Evolutionary conservation across 805 yeast species (phyloP).

Genomic region (Candida caryicola): DNA sequence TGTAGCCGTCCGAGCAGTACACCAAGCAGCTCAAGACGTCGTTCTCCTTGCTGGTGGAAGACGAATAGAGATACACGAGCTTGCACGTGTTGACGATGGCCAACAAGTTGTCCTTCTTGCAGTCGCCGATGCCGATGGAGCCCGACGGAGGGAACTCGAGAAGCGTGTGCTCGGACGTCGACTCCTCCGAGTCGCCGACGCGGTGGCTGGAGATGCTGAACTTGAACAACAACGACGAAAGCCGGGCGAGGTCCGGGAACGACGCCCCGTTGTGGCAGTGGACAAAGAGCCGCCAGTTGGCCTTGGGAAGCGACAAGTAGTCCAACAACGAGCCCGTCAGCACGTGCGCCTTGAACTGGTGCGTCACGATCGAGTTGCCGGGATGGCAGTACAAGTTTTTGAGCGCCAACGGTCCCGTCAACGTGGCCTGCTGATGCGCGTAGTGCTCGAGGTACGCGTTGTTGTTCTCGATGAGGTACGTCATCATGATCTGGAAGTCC

Average conservation of each 20-base stretch:
- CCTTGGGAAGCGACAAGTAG: constrained; percentile 43
- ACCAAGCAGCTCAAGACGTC: constrained; percentile 48
- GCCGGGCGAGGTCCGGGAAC: constrained; percentile 47
- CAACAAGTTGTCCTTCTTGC: constrained; percentile 57
- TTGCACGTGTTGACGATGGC: constrained; percentile 70
- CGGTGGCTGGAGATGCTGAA: constrained; percentile 25
- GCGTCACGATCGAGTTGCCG: constrained; percentile 46
- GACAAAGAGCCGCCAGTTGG: constrained; percentile 54
- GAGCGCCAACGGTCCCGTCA: constrained; percentile 2
- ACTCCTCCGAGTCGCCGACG: constrained; percentile 16
- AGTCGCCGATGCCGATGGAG: constrained; percentile 71
- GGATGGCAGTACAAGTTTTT: constrained; percentile 46
- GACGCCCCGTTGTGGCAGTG: constrained; percentile 59
- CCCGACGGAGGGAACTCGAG: constrained; percentile 85
- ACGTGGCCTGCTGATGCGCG: constrained; percentile 3
- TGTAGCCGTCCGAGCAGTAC: constrained; percentile 87
- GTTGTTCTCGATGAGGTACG: constrained; percentile 11
- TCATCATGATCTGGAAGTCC: constrained; percentile 53
- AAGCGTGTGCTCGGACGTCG: constrained; percentile 21
- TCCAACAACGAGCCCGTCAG: constrained; percentile 9
- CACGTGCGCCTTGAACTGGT: not conserved
- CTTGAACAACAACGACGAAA: constrained; percentile 34
- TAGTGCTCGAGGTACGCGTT: constrained; percentile 7
- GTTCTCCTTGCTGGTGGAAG: constrained; percentile 32
- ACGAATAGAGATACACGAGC: constrained; percentile 47